These are phyloP conservation scores for Talaromyces stipitatus DNA, from an alignment of 495 filamentous ascomycete species.

Conservation along the genomic window DNA sequence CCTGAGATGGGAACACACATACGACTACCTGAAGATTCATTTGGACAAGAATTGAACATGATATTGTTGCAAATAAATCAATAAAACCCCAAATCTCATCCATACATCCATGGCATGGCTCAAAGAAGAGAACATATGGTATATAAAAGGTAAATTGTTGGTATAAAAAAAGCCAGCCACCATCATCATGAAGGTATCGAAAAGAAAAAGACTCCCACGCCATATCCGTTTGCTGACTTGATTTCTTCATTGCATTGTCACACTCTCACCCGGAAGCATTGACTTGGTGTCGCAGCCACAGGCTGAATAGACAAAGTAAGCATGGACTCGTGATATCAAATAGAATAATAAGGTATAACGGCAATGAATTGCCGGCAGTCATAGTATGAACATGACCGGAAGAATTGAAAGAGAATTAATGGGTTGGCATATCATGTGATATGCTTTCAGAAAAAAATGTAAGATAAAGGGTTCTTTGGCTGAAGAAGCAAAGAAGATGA, in stretches of 20 bases:
- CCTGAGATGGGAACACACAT: too few species aligned
- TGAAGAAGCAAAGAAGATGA: background rate
- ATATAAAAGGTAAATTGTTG: background rate
- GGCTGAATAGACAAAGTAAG: constrained; percentile 3
- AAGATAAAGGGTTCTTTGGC: background rate
- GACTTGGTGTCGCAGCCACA: background rate
- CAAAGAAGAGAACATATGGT: background rate
- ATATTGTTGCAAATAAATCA: background rate
- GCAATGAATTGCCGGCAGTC: background rate
- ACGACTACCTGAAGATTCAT: background rate
- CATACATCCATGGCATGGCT: background rate
- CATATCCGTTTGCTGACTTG: constrained; percentile 1
- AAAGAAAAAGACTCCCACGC: constrained; percentile 3
- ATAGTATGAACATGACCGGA: background rate
- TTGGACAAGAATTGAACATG: background rate
- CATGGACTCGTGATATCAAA: constrained; percentile 6
- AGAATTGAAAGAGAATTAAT: background rate
- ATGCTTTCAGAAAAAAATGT: constrained; percentile 2
- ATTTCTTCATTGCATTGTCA: constrained; percentile 2
- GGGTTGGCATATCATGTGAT: constrained; percentile 1
- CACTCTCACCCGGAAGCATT: background rate
- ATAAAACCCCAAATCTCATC: constrained; percentile 1
- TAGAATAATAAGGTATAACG: constrained; percentile 3
- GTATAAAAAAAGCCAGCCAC: constrained; percentile 2
- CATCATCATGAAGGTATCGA: constrained; percentile 2